Base-by-base conservation (phyloP, 192 early-diverging fungal genomes). In the Umbelopsis sp. region DNA sequence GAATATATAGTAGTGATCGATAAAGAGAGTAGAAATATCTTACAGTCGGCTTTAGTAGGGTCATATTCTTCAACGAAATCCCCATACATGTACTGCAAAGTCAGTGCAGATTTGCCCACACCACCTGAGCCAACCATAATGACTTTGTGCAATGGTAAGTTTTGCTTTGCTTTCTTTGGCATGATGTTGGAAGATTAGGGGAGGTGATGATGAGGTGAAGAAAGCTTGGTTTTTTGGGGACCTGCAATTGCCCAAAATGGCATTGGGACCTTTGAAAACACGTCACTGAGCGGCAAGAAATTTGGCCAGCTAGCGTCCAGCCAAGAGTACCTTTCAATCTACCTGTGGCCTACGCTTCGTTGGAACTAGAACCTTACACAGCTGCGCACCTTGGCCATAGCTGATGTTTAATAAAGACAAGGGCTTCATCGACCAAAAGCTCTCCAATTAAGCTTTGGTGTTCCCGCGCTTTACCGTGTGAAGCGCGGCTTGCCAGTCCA, bases 41-140 rank as follows among this genome's bases (percentile, higher is more conserved):
- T 75, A 75, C 72, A 91, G 77, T 96, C 94, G 52, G 93, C 94
- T 74, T 95, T 96, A 45, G 94, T 96, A 26, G 94, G 94, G 76
- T 96, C 94, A 81, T 96, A 96, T 76, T 96, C 93, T 81, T 96
- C 93, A 65, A 94, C 91, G 83, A 96, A 96, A 84, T 96, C 93
- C 67, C 94, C 93, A 66, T 95, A 95, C 93, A 94, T 91, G 84
- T 91, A 95, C 79, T 95, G 92, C 31, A 96, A 82, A 0, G 94
- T 95, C 38, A 96, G 76, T 14, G 94, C 94, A 4, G 92, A 93
- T 77, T 96, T 96, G 45, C 94, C 94, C 16, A 96, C 94, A 70
- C 93, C 94, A 69, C 94, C 94, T 24, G 90, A 89, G 29, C 94
- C 94, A 34, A 96, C 93, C 94, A 95, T 94, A 72, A 95, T 95